Evolutionary conservation across 805 yeast species (phyloP).

Genomic region (Barnettozyma californica): DNA sequence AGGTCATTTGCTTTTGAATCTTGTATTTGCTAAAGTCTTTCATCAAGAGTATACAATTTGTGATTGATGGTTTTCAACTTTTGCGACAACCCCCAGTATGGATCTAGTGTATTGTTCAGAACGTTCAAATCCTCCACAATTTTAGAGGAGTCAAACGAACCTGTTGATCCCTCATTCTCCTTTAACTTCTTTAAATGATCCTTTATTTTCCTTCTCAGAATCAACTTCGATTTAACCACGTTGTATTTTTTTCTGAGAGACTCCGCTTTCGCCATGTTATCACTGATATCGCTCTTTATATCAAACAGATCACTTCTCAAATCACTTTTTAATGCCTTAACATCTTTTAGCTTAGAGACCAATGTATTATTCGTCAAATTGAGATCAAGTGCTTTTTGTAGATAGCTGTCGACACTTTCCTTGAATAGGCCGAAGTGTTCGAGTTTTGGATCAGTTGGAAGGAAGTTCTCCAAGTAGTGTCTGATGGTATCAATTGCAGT

Average conservation of each 20-base stretch:
- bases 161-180: background rate
- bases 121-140: constrained; percentile 22
- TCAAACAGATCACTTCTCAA: constrained; percentile 27
- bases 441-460: constrained; percentile 3
- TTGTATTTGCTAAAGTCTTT: background rate
- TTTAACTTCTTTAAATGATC: constrained; percentile 9
- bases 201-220: constrained; percentile 16
- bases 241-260: constrained; percentile 21
- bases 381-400: constrained; percentile 30
- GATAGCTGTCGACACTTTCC: constrained; percentile 23
- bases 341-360: constrained; percentile 25
- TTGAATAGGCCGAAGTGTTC: constrained; percentile 17
- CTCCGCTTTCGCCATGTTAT: constrained; percentile 23
- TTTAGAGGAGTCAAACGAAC: background rate
- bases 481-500: constrained; percentile 18
- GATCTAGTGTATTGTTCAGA: constrained; percentile 26
- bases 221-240: constrained; percentile 15
- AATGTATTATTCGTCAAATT: constrained; percentile 31
- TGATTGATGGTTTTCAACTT: constrained; percentile 12
- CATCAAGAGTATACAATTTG: constrained; percentile 10
- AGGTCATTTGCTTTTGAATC: background rate
- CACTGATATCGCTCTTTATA: constrained; percentile 24
- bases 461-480: constrained; percentile 9
- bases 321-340: constrained; percentile 26
- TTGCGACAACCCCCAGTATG: constrained; percentile 19